Evolutionary conservation across 179 eudicot species (phyloP).

Genomic region (Corrigiola litoralis): DNA sequence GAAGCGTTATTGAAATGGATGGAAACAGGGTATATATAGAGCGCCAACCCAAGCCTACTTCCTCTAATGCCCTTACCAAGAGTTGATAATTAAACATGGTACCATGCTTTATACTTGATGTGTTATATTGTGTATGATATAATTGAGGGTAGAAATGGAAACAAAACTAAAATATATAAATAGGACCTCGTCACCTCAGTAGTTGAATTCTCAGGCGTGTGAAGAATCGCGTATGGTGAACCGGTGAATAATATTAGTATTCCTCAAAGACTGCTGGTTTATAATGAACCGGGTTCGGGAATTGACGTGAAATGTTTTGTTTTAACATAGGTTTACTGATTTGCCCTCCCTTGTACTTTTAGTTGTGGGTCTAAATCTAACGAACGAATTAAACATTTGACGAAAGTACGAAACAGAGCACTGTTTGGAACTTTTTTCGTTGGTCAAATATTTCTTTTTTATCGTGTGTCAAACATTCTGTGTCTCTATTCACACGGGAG

Average conservation of each 20-base stretch:
- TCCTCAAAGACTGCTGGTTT: slow-evolving; percentile 4
- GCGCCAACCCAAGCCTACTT: background rate
- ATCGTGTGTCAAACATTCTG: background rate
- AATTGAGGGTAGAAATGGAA: slow-evolving; percentile 3
- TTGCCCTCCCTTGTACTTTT: background rate
- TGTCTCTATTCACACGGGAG: no score
- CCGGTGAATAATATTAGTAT: slow-evolving; percentile 11
- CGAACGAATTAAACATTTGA: background rate
- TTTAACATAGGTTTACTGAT: background rate
- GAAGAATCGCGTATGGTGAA: slow-evolving; percentile 7
- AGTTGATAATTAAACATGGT: background rate
- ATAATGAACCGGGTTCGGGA: slow-evolving; percentile 14
- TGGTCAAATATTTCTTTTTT: background rate
- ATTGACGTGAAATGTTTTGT: slow-evolving; percentile 3
- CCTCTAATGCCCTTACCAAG: background rate
- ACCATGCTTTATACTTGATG: background rate
- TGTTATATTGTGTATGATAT: background rate
- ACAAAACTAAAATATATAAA: background rate
- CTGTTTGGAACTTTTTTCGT: background rate
- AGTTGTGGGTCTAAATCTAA: background rate
- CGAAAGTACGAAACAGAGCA: background rate
- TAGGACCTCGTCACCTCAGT: slow-evolving; percentile 3
- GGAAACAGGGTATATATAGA: slow-evolving; percentile 22
- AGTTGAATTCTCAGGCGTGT: slow-evolving; percentile 10
- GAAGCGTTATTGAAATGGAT: slow-evolving; percentile 6